phyloP scores from a whole-genome alignment of 345 rosid genomes.

The Nasturtium officinale region DNA sequence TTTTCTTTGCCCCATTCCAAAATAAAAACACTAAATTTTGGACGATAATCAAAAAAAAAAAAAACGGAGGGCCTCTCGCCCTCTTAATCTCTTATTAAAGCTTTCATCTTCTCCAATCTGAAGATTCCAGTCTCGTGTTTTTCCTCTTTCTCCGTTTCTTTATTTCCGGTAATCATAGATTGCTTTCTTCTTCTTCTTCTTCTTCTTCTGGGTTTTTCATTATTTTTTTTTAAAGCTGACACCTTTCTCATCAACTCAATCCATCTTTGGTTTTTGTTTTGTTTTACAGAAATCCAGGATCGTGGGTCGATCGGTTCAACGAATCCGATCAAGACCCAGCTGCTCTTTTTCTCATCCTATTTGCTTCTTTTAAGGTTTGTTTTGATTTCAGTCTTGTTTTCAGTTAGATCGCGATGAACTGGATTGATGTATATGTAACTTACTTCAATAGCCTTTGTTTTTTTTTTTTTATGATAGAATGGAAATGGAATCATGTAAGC shows the following conservation, averaged over 20 bases:
- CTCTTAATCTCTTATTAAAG: conserved; percentile 51
- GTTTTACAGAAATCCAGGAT: conserved; percentile 52
- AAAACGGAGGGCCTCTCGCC: conserved; percentile 59
- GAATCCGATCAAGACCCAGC: conserved; percentile 55
- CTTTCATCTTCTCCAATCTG: conserved; percentile 25
- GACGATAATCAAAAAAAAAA: conserved; percentile 28
- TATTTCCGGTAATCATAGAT: conserved; percentile 43
- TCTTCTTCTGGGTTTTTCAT: conserved; percentile 46
- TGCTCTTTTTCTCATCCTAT: conserved; percentile 28
- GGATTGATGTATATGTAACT: neutral
- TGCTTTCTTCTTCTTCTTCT: conserved; percentile 47
- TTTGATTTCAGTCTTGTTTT: conserved; percentile 27
- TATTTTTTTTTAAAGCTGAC: conserved; percentile 11
- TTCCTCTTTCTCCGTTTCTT: conserved; percentile 30
- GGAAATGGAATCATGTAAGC: conserved; percentile 88
- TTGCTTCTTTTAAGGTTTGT: conserved; percentile 44
- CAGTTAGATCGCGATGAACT: conserved; percentile 6
- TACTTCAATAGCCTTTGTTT: neutral
- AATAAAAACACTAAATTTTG: conserved; percentile 28
- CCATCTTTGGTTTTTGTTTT: conserved; percentile 21
- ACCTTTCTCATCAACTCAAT: conserved; percentile 20
- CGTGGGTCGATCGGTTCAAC: conserved; percentile 54
- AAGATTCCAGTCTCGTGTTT: conserved; percentile 34
- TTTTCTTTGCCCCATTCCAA: conserved; percentile 3
- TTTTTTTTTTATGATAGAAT: conserved; percentile 42